These are phyloP conservation scores for Aspergillus ochraceus DNA, from an alignment of 2,329 filamentous ascomycete genomes.

Conservation along the genomic window DNA sequence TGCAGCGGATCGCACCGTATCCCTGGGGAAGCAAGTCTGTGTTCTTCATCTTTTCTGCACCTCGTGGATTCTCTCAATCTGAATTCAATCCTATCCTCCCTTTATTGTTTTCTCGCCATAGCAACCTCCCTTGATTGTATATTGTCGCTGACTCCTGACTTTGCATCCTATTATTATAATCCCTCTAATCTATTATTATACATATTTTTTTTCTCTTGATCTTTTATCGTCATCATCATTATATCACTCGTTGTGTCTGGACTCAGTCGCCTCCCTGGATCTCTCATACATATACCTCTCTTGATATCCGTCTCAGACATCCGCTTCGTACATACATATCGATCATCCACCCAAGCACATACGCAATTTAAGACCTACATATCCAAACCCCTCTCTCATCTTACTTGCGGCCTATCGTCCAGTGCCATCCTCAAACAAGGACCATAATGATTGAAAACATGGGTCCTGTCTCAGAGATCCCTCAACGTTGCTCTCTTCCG, in stretches of 20 bases:
- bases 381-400: constrained; percentile 2
- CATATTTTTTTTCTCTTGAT: neutral
- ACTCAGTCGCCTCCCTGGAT: constrained; percentile 2
- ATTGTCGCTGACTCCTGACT: constrained; percentile 4
- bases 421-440: neutral
- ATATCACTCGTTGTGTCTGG: constrained; percentile 3
- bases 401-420: neutral
- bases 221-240: constrained; percentile 3
- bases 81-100: constrained; percentile 8
- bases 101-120: constrained; percentile 8
- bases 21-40: constrained; percentile 17
- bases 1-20: constrained; percentile 28
- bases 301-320: constrained; percentile 2
- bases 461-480: constrained; percentile 26
- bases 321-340: constrained; percentile 10
- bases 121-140: constrained; percentile 17
- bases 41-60: constrained; percentile 24
- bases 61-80: constrained; percentile 27
- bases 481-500: constrained; percentile 38
- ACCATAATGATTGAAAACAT: constrained; percentile 34
- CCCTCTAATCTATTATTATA: neutral
- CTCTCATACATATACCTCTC: constrained; percentile 7
- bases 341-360: constrained; percentile 10
- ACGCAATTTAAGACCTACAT: constrained; percentile 22
- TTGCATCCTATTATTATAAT: neutral